phyloP scores from a whole-genome alignment of 495 filamentous ascomycete species.

The Podospora sp. region DNA sequence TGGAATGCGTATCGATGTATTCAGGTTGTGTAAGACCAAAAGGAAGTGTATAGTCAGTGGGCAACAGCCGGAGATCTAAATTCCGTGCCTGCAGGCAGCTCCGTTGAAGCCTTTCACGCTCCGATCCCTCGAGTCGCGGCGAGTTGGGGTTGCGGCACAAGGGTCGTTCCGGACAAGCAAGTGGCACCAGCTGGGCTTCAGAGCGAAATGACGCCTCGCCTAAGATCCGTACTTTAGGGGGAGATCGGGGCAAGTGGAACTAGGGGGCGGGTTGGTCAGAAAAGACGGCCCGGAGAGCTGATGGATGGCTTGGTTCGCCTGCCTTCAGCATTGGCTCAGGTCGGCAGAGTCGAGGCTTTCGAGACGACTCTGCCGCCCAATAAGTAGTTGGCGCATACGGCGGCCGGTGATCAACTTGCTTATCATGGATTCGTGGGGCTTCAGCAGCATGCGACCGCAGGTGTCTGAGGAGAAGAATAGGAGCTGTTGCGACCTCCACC shows the following conservation, averaged over 20 bases:
- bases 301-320: background rate
- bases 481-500: background rate
- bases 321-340: background rate
- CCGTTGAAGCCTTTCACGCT: background rate
- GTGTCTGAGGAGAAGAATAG: background rate
- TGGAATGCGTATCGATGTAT: too few relatives aligned
- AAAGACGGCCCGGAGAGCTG: background rate
- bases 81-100: background rate
- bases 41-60: too few relatives aligned
- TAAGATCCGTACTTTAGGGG: constrained; percentile 8
- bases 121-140: background rate
- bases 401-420: constrained; percentile 13
- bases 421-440: constrained; percentile 11
- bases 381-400: constrained; percentile 6
- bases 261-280: background rate
- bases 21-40: too few relatives aligned
- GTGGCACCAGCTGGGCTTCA: constrained; percentile 6
- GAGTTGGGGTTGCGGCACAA: background rate
- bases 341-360: background rate
- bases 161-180: background rate
- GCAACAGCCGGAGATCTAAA: background rate
- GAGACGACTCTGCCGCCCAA: background rate
- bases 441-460: background rate
- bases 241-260: constrained; percentile 4
- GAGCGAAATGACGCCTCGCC: constrained; percentile 25